Conservation (phyloP, 2,329 filamentous ascomycete species). For the Dothideomycetes sp. region DNA sequence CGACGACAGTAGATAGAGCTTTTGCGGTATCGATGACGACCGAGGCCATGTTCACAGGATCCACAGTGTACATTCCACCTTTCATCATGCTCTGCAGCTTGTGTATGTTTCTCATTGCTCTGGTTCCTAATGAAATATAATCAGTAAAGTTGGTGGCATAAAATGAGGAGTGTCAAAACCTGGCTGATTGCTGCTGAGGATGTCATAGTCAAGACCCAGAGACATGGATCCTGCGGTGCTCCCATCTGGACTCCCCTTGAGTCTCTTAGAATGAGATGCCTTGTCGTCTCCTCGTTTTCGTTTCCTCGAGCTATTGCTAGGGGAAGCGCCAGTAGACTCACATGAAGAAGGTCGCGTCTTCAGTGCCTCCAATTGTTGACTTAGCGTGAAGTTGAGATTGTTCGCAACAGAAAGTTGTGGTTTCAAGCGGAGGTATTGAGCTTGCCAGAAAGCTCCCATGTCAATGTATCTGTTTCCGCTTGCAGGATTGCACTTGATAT, state of each 20-base stretch:
- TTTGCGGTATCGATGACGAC: slow-evolving; percentile 16
- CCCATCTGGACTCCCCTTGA: background rate
- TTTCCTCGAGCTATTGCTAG: slow-evolving; percentile 5
- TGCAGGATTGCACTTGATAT: too few relatives aligned
- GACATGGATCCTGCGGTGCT: background rate
- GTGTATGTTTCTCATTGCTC: slow-evolving; percentile 18
- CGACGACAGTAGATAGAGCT: slow-evolving; percentile 14
- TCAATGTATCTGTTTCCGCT: too few relatives aligned
- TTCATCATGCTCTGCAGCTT: slow-evolving; percentile 17
- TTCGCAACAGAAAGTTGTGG: too few relatives aligned
- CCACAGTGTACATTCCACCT: slow-evolving; percentile 7
- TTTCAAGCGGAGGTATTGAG: too few relatives aligned
- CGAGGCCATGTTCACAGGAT: slow-evolving; percentile 15
- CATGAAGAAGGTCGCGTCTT: slow-evolving; percentile 11
- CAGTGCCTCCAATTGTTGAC: slow-evolving; percentile 3
- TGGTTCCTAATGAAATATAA: background rate
- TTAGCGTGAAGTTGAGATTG: background rate
- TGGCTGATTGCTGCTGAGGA: slow-evolving; percentile 9
- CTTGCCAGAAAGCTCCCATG: too few relatives aligned
- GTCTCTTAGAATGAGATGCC: background rate
- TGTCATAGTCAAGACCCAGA: background rate
- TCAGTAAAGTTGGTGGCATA: background rate
- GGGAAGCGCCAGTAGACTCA: slow-evolving; percentile 17
- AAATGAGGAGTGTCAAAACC: slow-evolving; percentile 1
- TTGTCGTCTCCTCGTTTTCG: background rate